Evolutionary conservation across 2,329 filamentous ascomycete species (phyloP), one percentile per base, ranked within the genome.

Genomic region (Diplocarpon mali): DNA sequence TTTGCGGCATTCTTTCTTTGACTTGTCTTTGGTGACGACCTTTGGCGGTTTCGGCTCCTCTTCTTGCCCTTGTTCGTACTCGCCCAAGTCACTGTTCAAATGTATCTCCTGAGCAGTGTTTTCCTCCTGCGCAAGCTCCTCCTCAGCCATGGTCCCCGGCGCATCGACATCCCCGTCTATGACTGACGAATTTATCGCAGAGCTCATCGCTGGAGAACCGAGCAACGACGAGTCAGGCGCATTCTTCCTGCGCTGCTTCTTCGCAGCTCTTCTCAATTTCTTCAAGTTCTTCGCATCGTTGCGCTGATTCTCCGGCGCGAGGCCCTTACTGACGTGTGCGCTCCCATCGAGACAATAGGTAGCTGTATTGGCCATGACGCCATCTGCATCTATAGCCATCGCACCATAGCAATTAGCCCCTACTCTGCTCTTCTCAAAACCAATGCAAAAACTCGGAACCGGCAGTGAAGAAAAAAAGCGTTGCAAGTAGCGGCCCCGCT

Each of bases 271-370:
- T 14, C 34, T 10, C 34, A 15, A 15, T 35, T 35, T 40, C 42
- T 39, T 44, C 42, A 24, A 38, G 10, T 28, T 24, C 32, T 38
- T 44, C 38, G 38, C 38, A 37, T 38, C 35, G 28, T 44, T 44
- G 36, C 29, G 6, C 24, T 43, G 17, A 16, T 43, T 42, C 34
- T 38, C 36, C 38, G 31, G 11, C 30, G n/a, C n/a, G 13, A 32
- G 3, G 30, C n/a, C 30, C 30, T 3, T 14, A 32, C 10, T 32
- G 30, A 12, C 14, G 34, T 35, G 4, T 15, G 15, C 34, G n/a
- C n/a, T n/a, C n/a, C 30, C 30, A 14, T 32, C 30, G 30, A 32
- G 10, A 9, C 30, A 3, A 10, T 32, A 5, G 30, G 9, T 12
- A 32, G 11, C n/a, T 32, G 30, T 4, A 32, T 12, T 32, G n/a